These are phyloP conservation scores for Phytophthora parvispora DNA, from an alignment of 352 stramenopile genomes.

Conservation along the genomic window DNA sequence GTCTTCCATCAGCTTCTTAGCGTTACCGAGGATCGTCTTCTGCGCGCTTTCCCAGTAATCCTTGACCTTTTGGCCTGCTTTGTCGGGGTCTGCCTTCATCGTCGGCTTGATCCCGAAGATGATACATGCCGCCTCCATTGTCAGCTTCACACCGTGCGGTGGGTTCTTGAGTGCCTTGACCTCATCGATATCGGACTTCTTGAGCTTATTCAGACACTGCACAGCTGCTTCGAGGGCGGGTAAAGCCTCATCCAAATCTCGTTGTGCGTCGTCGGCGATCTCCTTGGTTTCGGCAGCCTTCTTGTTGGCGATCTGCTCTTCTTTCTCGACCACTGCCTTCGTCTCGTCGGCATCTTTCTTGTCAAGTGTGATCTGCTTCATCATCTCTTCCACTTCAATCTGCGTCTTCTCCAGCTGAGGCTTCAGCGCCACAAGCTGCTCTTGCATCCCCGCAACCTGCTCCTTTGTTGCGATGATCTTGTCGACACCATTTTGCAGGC, in stretches of 20 bases:
- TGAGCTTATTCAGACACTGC: constrained; percentile 92
- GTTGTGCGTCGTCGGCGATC: constrained; percentile 94
- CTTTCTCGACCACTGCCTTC: constrained; percentile 91
- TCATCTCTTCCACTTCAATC: constrained; percentile 94
- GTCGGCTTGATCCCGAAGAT: constrained; percentile 96
- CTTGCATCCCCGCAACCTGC: constrained; percentile 93
- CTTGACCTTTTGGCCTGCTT: constrained; percentile 92
- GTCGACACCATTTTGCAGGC: constrained; percentile 92
- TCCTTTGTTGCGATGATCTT: constrained; percentile 95
- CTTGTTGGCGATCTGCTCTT: constrained; percentile 93
- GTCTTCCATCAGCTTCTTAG: constrained; percentile 92
- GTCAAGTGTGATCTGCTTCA: constrained; percentile 95
- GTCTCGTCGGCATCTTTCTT: constrained; percentile 94
- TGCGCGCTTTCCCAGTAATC: constrained; percentile 93
- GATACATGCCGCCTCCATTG: constrained; percentile 95
- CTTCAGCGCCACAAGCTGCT: constrained; percentile 93
- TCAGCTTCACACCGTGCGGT: constrained; percentile 87
- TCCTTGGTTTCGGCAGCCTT: constrained; percentile 94
- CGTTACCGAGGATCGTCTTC: constrained; percentile 88
- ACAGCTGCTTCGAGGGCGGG: constrained; percentile 93
- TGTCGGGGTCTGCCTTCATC: constrained; percentile 91
- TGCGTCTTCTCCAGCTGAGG: constrained; percentile 94
- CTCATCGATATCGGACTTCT: constrained; percentile 96
- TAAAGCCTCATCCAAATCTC: constrained; percentile 94
- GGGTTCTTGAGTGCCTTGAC: constrained; percentile 93